Conservation (phyloP, 23 red algal species). For the Gracilaria domingensis region DNA sequence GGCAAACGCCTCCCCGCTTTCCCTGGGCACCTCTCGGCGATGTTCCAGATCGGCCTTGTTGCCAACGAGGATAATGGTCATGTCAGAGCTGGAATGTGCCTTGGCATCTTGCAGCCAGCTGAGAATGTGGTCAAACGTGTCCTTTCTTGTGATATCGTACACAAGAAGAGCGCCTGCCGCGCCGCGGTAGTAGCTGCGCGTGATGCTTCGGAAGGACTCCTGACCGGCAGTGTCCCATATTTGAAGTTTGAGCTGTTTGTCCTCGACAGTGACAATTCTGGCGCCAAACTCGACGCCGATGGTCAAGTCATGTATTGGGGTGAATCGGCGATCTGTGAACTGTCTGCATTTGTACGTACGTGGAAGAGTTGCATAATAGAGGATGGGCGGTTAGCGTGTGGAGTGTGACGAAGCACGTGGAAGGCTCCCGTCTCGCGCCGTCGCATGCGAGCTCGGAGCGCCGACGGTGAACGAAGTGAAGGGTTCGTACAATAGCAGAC, state of each 20-base stretch:
- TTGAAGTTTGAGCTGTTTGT: conserved; percentile 90
- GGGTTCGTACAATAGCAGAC: conserved; percentile 61
- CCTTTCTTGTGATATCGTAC: conserved; percentile 97
- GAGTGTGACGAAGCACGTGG: not conserved
- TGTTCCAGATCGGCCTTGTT: conserved; percentile 99
- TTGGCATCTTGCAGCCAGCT: conserved; percentile 91
- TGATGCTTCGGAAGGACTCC: conserved; percentile 97
- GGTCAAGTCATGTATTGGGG: conserved; percentile 95
- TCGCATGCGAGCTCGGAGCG: not conserved
- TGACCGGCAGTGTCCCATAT: conserved; percentile 99
- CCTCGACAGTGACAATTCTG: conserved; percentile 89
- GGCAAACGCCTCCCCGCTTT: conserved; percentile 92
- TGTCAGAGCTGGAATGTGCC: conserved; percentile 87
- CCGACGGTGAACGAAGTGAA: conserved; percentile 33
- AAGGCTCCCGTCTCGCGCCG: not conserved
- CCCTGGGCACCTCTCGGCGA: conserved; percentile 82
- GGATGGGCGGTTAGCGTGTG: not conserved
- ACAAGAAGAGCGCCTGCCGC: conserved; percentile 95
- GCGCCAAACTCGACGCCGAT: conserved; percentile 99
- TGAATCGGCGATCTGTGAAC: conserved; percentile 95
- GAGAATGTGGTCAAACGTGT: conserved; percentile 91
- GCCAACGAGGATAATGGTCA: conserved; percentile 91
- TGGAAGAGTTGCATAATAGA: not conserved
- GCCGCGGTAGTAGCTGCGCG: conserved; percentile 95
- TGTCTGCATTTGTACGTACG: conserved; percentile 29